These are phyloP conservation scores for Terfezia boudieri DNA, from an alignment of 495 filamentous ascomycete species.

Conservation along the genomic window DNA sequence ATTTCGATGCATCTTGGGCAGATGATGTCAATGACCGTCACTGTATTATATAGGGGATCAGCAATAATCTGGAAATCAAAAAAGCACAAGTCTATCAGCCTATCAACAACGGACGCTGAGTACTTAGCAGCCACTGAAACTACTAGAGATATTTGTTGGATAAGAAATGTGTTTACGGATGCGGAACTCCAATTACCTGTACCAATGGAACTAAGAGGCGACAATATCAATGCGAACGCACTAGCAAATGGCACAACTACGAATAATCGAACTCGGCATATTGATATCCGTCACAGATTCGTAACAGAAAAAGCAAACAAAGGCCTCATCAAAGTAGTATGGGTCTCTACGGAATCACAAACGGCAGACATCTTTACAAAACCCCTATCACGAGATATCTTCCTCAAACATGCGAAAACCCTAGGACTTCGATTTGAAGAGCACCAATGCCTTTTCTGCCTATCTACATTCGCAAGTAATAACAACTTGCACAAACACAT, in stretches of 20 bases:
- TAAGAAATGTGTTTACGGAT: background rate
- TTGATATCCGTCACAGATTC: background rate
- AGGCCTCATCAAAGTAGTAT: background rate
- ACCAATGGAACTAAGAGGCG: background rate
- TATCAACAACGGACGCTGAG: constrained; percentile 1
- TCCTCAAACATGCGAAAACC: background rate
- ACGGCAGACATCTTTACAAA: background rate
- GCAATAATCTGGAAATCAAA: background rate
- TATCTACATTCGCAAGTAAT: background rate
- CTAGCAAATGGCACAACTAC: background rate
- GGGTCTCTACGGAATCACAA: background rate
- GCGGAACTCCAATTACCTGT: background rate
- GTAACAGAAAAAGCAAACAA: background rate
- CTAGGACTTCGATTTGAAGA: background rate
- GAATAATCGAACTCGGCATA: background rate
- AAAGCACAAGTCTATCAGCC: constrained; percentile 1
- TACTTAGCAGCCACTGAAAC: constrained; percentile 1
- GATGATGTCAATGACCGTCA: background rate
- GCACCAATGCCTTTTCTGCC: background rate
- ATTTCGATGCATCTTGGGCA: background rate
- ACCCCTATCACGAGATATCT: background rate
- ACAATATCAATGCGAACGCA: background rate
- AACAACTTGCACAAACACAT: background rate
- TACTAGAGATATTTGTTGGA: background rate
- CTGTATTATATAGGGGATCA: background rate